Conservation (phyloP, 2,329 filamentous ascomycete genomes). For the Apiospora hydei region DNA sequence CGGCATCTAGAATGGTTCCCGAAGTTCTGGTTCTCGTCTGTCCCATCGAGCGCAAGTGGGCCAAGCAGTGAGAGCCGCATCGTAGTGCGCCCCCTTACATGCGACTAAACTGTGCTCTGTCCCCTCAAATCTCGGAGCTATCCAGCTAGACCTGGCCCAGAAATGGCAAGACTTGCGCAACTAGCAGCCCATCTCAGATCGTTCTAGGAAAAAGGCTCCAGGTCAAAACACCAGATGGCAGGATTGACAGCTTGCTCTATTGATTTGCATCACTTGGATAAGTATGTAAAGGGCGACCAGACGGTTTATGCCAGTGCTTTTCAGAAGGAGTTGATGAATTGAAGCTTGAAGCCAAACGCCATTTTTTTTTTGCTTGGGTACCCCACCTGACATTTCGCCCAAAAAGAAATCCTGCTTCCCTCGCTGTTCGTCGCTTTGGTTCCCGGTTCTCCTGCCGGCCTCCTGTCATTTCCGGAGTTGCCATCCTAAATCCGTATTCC, state of each 20-base stretch:
- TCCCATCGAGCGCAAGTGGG: not conserved
- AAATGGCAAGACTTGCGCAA: slow-evolving; percentile 10
- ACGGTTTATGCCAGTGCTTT: not conserved
- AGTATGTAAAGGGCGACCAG: not conserved
- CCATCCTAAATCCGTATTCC: no score
- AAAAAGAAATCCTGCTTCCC: no score
- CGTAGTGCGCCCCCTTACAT: not conserved
- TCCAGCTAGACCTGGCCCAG: not conserved
- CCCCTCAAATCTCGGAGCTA: not conserved
- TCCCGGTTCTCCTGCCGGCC: not conserved
- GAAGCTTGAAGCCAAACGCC: not conserved
- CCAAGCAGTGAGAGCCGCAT: not conserved
- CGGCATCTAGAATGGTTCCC: not conserved
- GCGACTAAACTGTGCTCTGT: not conserved
- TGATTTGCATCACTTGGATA: not conserved
- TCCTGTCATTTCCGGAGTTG: not conserved
- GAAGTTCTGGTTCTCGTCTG: not conserved
- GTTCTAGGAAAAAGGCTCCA: not conserved
- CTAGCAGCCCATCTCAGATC: not conserved
- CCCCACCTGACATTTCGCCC: not conserved
- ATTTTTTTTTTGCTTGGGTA: not conserved
- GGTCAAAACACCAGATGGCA: not conserved
- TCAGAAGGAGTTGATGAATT: not conserved
- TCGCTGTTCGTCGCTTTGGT: not conserved
- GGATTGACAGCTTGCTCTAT: not conserved